Conservation (phyloP, 23 red algal species). For the Gracilaria domingensis region DNA sequence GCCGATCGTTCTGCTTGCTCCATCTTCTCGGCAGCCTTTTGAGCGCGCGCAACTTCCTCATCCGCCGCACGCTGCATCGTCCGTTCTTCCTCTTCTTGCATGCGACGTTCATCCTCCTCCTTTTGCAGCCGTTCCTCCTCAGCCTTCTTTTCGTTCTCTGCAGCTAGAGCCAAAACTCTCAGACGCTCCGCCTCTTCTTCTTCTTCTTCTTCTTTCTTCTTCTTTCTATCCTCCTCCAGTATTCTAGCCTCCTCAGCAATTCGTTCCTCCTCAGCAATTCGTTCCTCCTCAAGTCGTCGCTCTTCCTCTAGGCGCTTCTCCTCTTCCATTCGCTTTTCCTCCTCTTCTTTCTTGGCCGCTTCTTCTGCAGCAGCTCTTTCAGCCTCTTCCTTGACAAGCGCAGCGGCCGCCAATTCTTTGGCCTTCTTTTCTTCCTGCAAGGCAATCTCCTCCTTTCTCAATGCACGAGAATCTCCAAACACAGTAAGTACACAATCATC, state of each 20-base stretch:
- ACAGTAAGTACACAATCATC: constrained; percentile 70
- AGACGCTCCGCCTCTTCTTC: background rate
- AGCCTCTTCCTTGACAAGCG: constrained; percentile 29
- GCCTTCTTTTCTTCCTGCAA: constrained; percentile 53
- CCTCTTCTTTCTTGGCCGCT: constrained; percentile 54
- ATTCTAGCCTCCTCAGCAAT: constrained; percentile 23
- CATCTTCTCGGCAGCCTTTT: constrained; percentile 46
- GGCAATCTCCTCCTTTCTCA: constrained; percentile 69
- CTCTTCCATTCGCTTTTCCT: constrained; percentile 42
- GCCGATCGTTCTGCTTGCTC: constrained; percentile 38
- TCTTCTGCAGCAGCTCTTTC: constrained; percentile 38
- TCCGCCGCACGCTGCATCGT: constrained; percentile 41
- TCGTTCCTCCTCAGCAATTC: constrained; percentile 3
- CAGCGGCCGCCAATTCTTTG: constrained; percentile 40
- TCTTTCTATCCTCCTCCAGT: constrained; percentile 36
- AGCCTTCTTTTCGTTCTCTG: constrained; percentile 21
- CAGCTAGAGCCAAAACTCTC: background rate
- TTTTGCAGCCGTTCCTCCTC: background rate
- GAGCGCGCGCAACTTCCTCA: constrained; percentile 30
- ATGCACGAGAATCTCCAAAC: constrained; percentile 60
- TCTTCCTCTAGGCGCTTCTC: constrained; percentile 50
- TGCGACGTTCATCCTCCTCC: constrained; percentile 26
- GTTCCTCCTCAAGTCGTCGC: constrained; percentile 54
- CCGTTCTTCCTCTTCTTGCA: constrained; percentile 27
- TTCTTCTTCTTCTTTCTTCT: constrained; percentile 38